These are phyloP conservation scores for Plenodomus lindquistii DNA, from an alignment of 2,329 filamentous ascomycete genomes.

Conservation along the genomic window DNA sequence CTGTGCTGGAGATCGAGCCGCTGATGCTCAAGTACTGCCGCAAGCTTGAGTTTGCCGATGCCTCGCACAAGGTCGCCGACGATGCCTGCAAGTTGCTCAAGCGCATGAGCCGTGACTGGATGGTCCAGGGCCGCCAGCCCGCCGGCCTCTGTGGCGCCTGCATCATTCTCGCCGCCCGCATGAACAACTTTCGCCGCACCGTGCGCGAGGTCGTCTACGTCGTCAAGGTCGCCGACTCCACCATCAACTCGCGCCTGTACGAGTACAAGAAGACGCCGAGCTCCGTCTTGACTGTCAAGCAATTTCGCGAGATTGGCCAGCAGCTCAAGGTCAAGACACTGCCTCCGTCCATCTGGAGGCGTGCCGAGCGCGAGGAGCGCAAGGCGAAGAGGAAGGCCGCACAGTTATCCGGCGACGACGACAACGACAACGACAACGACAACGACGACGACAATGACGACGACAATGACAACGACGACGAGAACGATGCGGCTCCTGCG, in stretches of 20 bases:
- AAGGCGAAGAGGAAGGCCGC: constrained; percentile 32
- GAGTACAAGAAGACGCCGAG: constrained; percentile 90
- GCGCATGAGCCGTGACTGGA: constrained; percentile 97
- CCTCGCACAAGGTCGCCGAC: constrained; percentile 80
- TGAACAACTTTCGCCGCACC: constrained; percentile 96
- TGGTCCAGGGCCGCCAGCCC: constrained; percentile 89
- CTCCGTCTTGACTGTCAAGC: constrained; percentile 81
- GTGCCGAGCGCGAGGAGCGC: constrained; percentile 55
- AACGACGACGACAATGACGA: too few relatives aligned
- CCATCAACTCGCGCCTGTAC: constrained; percentile 85
- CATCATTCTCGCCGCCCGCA: constrained; percentile 89
- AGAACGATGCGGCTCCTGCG: too few relatives aligned
- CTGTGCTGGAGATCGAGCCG: constrained; percentile 79
- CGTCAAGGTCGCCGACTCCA: constrained; percentile 93
- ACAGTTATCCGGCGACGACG: constrained; percentile 5
- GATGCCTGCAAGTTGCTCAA: constrained; percentile 86
- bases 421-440: not conserved
- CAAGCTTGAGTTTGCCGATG: constrained; percentile 85
- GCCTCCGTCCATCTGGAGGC: constrained; percentile 79
- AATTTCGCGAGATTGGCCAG: constrained; percentile 75
- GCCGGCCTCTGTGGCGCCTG: constrained; percentile 94
- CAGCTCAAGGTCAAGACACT: constrained; percentile 63
- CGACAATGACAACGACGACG: not conserved
- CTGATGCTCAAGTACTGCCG: constrained; percentile 89
- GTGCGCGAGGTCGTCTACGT: constrained; percentile 96